Percentiles rank a stretch among this genome's conserved stretches.
Evolutionary conservation across 1,139 yeast genomes (phyloP).

Genomic region (Pneumocystis murina): DNA sequence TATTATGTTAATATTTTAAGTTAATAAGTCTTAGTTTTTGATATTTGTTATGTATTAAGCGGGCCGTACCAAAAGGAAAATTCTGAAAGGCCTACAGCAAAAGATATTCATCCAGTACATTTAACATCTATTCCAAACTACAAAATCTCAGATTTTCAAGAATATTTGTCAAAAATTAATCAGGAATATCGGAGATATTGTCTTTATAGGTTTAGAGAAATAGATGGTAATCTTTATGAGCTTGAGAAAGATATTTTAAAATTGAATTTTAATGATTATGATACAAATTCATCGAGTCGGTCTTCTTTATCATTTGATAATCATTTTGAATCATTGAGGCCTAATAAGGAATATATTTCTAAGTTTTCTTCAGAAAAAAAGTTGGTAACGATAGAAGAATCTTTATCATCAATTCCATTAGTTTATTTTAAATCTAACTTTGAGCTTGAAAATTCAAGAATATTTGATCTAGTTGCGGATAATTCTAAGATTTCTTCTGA

Average conservation of each 20-base stretch:
- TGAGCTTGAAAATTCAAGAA: slow-evolving; percentile 74
- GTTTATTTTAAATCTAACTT: slow-evolving; percentile 57
- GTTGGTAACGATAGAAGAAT: slow-evolving; percentile 11
- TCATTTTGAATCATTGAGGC: not conserved
- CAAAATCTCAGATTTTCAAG: slow-evolving; percentile 32
- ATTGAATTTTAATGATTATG: not conserved
- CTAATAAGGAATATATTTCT: not conserved
- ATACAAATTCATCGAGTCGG: not conserved
- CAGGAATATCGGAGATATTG: slow-evolving; percentile 35
- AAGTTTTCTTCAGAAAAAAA: slow-evolving; percentile 8
- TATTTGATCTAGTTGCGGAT: slow-evolving; percentile 59
- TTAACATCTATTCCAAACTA: slow-evolving; percentile 45
- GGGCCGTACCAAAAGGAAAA: not conserved
- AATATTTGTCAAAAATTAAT: slow-evolving; percentile 34
- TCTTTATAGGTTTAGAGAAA: slow-evolving; percentile 1
- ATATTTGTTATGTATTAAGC: not conserved
- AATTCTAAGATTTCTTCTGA: slow-evolving; percentile 30
- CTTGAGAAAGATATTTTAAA: slow-evolving; percentile 3
- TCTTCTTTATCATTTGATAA: not conserved
- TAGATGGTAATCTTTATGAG: not conserved
- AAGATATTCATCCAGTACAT: slow-evolving; percentile 74
- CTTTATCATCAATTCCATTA: slow-evolving; percentile 40
- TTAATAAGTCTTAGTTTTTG: not conserved
- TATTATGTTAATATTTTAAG: not conserved
- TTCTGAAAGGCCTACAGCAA: slow-evolving; percentile 40